Percentiles rank a stretch among this genome's conserved stretches.
Conservation (phyloP, 306 rosid genomes). For the Gillenia trifoliata region DNA sequence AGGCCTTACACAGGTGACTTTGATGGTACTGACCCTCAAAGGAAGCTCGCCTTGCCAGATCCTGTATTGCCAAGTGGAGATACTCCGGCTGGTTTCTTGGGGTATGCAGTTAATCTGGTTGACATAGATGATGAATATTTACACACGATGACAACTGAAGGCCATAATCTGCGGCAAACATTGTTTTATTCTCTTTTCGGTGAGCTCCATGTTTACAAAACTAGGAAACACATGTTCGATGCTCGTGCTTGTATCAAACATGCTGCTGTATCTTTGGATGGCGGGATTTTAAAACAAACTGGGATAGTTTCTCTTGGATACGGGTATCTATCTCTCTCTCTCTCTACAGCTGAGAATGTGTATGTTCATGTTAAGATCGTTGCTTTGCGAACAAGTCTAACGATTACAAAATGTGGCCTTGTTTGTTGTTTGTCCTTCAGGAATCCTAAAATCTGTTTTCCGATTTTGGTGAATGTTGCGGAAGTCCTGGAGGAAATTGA, state of each 20-base stretch:
- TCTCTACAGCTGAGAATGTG: not conserved
- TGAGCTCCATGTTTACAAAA: slow-evolving; percentile 53
- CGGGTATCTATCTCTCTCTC: slow-evolving; percentile 30
- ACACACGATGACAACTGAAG: slow-evolving; percentile 29
- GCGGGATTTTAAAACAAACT: slow-evolving; percentile 47
- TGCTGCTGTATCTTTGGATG: slow-evolving; percentile 69
- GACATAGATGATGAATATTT: slow-evolving; percentile 33
- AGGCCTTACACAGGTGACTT: slow-evolving; percentile 37
- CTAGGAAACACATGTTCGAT: slow-evolving; percentile 43
- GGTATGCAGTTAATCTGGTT: slow-evolving; percentile 64
- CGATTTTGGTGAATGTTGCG: slow-evolving; percentile 10
- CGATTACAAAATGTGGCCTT: not conserved
- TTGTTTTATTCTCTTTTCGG: slow-evolving; percentile 45
- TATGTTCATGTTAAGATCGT: not conserved
- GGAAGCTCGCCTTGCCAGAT: slow-evolving; percentile 36
- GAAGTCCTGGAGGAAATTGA: slow-evolving; percentile 10
- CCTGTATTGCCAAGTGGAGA: slow-evolving; percentile 32
- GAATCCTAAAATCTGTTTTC: slow-evolving; percentile 41
- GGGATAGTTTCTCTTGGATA: slow-evolving; percentile 43
- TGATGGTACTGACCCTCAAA: slow-evolving; percentile 35
- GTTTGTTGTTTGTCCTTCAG: slow-evolving; percentile 25
- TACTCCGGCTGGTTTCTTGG: slow-evolving; percentile 46
- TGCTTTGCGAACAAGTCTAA: not conserved
- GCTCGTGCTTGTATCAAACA: slow-evolving; percentile 42
- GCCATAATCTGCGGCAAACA: slow-evolving; percentile 58